Evolutionary conservation across 495 filamentous ascomycete genomes (phyloP).

Genomic region (Neurospora africana): DNA sequence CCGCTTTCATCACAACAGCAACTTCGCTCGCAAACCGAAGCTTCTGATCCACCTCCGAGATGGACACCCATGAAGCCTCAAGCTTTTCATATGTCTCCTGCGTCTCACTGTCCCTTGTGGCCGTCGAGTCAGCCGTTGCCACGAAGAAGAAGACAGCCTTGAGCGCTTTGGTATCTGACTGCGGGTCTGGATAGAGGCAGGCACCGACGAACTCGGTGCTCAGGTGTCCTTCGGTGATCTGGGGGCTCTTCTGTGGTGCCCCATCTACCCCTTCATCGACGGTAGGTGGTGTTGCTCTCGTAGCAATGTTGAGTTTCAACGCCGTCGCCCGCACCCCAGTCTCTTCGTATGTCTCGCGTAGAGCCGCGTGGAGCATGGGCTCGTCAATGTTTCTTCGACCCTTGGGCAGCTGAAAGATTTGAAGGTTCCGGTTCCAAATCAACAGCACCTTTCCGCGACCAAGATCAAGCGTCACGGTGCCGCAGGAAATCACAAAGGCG

Average conservation of each 20-base stretch:
- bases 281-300: slow-evolving; percentile 19
- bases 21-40: slow-evolving; percentile 20
- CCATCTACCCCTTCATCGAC: not conserved
- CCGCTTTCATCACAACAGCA: slow-evolving; percentile 13
- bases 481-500: slow-evolving; percentile 33
- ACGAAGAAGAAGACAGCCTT: slow-evolving; percentile 24
- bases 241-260: slow-evolving; percentile 6
- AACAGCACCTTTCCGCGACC: slow-evolving; percentile 24
- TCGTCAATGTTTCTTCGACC: slow-evolving; percentile 37
- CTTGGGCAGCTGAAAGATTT: slow-evolving; percentile 37
- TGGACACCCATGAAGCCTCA: slow-evolving; percentile 14
- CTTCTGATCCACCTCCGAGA: slow-evolving; percentile 10
- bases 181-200: slow-evolving; percentile 21
- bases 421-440: slow-evolving; percentile 32
- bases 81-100: slow-evolving; percentile 24
- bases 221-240: slow-evolving; percentile 15
- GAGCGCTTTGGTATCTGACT: slow-evolving; percentile 14
- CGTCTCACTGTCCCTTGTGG: slow-evolving; percentile 7
- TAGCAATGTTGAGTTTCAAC: slow-evolving; percentile 26
- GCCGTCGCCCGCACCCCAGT: slow-evolving; percentile 29
- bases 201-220: slow-evolving; percentile 21
- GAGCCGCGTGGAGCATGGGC: slow-evolving; percentile 26
- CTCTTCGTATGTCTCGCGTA: slow-evolving; percentile 38
- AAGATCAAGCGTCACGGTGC: slow-evolving; percentile 34
- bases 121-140: slow-evolving; percentile 20